Evolutionary conservation across 1,284 basidiomycete species (phyloP).

Genomic region (Fomes fomentarius): DNA sequence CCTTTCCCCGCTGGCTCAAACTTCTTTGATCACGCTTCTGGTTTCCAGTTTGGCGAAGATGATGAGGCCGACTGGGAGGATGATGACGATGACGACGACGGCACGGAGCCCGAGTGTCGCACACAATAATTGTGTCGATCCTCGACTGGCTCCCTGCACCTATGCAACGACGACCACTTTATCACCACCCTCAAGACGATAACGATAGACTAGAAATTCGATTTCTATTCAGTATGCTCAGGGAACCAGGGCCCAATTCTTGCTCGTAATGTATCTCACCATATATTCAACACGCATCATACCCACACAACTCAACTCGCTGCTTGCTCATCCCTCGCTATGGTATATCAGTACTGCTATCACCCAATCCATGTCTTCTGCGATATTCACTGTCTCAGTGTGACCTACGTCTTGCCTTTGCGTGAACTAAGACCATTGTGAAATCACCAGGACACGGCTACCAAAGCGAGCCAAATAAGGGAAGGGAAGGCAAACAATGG

Average conservation of each 20-base stretch:
- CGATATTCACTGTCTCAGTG: no score
- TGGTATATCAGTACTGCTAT: background rate
- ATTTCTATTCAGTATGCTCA: background rate
- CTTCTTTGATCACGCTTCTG: conserved; percentile 75
- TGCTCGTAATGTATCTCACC: conserved; percentile 13
- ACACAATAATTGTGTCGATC: conserved; percentile 49
- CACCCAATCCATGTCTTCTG: background rate
- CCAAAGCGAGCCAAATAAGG: conserved; percentile 16
- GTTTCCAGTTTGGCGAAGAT: conserved; percentile 71
- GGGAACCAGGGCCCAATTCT: background rate
- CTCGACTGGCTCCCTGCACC: background rate
- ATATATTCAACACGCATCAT: conserved; percentile 15
- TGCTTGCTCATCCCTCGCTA: background rate
- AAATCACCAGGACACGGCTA: background rate
- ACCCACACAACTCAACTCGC: conserved; percentile 11
- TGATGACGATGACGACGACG: conserved; percentile 66
- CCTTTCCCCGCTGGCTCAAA: conserved; percentile 66
- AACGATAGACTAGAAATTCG: conserved; percentile 3
- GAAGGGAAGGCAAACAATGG: conserved; percentile 13
- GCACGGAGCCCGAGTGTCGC: conserved; percentile 64
- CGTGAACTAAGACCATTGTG: no score
- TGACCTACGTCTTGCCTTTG: no score
- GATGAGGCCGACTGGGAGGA: conserved; percentile 53
- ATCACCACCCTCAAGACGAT: conserved; percentile 1
- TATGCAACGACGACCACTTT: background rate